Evolutionary conservation across 768 basidiomycete genomes (phyloP), one percentile per base, ranked within the genome.

Genomic region (Mycena capillaripes): DNA sequence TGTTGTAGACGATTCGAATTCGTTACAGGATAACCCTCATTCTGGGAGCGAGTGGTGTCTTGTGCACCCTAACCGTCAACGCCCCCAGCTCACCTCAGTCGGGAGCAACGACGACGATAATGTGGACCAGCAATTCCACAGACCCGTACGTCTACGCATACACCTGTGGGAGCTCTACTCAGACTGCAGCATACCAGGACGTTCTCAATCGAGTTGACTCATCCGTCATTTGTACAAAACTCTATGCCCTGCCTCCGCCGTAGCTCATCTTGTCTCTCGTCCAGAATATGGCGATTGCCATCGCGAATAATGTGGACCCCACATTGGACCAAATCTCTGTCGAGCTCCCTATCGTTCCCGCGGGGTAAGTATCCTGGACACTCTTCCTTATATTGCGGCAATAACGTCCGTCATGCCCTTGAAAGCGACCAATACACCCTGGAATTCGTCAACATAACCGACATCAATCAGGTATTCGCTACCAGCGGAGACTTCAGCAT

Each of bases 281-380:
- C 7, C 44, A 70, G 69, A 64, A 70, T 32, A 2, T 21, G 30
- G 69, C 69, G 7, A 44, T 71, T n/a, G 70, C 70, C 0, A 59
- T 71, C 38, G 63, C 70, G 5, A 71, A 71, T 27, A 71, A 71
- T 17, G 63, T 71, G 6, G 62, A 71, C 19, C 70, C 70, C 3
- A n/a, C 53, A 5, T n/a, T 30, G 10, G 32, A 60, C 36, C 46
- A 50, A n/a, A 16, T 66, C 17, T 60, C 56, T 12, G 38, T 71
- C 62, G 29, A 25, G 8, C 48, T 71, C 3, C 70, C 70, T 8
- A 29, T 64, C 21, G 69, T 70, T 19, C 70, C 55, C 0, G 56
- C 62, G 1, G 70, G 29, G 70, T 66, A 29, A 21, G 44, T 25
- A 14, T 27, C 29, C 14, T 23, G 36, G 4, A 8, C 34, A 17